Percentiles rank a stretch among this genome's conserved stretches.
phyloP scores from a whole-genome alignment of 306 rosid species.

The Sesbania bispinosa region DNA sequence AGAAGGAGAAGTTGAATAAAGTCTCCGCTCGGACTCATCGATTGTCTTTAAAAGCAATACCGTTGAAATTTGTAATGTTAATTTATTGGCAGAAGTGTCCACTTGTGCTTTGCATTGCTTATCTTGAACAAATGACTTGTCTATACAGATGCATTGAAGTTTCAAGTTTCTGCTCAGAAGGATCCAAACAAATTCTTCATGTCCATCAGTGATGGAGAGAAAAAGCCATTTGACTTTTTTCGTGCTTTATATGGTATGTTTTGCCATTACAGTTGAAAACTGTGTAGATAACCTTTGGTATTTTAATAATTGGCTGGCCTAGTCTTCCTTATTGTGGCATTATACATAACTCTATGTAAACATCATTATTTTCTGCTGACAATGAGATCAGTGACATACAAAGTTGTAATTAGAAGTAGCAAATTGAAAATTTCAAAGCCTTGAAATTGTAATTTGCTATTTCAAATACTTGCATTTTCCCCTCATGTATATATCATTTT shows the following conservation, averaged over 20 bases:
- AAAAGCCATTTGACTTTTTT: slow-evolving; percentile 38
- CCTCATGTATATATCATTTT: background rate
- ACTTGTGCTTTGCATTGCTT: background rate
- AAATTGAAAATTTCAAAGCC: background rate
- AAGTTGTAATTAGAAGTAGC: background rate
- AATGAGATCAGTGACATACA: background rate
- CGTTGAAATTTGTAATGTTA: background rate
- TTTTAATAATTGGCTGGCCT: background rate
- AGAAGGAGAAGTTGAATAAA: background rate
- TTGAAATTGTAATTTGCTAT: background rate
- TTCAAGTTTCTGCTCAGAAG: slow-evolving; percentile 36
- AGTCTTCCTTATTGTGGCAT: background rate
- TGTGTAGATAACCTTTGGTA: background rate
- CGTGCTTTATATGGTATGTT: slow-evolving; percentile 42
- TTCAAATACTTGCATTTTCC: background rate
- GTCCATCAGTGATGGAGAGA: slow-evolving; percentile 36
- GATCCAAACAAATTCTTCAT: slow-evolving; percentile 31
- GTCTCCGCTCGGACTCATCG: background rate
- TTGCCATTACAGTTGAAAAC: background rate
- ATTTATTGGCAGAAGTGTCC: background rate
- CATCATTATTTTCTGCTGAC: background rate
- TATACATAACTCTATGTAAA: background rate
- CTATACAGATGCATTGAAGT: slow-evolving; percentile 40
- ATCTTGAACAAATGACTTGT: slow-evolving; percentile 11
- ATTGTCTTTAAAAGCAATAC: background rate